Conservation (phyloP, 1,284 basidiomycete species). For the Pseudomicrostroma phylloplanum region DNA sequence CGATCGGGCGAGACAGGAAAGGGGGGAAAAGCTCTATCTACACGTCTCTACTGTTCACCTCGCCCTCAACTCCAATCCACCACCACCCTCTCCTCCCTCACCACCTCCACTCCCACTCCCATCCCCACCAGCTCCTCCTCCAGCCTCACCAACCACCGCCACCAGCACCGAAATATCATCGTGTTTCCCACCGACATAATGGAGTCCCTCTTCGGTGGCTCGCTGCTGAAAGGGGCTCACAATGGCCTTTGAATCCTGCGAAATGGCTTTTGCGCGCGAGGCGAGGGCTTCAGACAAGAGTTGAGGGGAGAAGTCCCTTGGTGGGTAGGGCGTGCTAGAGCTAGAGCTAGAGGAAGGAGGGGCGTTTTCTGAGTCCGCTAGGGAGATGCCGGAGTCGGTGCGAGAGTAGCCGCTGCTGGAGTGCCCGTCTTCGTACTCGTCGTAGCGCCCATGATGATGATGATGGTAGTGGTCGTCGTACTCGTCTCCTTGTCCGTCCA, state of each 20-base stretch:
- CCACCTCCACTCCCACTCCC: no score
- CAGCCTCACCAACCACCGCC: conserved; percentile 48
- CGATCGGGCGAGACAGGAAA: no score
- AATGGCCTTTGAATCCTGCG: conserved; percentile 54
- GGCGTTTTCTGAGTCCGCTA: background rate
- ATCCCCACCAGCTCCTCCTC: no score
- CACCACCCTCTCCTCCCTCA: no score
- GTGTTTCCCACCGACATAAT: conserved; percentile 52
- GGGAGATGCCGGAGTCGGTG: conserved; percentile 10
- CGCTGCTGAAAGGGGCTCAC: conserved; percentile 57
- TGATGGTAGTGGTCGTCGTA: background rate
- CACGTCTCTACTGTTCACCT: no score
- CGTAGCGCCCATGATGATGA: background rate
- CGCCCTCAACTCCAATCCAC: no score
- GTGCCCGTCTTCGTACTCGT: background rate
- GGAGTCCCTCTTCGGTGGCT: conserved; percentile 57
- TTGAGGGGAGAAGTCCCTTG: conserved; percentile 54
- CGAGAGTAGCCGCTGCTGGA: conserved; percentile 11
- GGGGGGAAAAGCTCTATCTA: no score
- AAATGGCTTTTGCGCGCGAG: conserved; percentile 55
- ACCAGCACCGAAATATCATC: conserved; percentile 54
- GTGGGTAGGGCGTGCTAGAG: conserved; percentile 18
- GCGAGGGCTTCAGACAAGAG: conserved; percentile 57
- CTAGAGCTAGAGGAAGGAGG: background rate
- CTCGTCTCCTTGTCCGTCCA: background rate